These are phyloP conservation scores for Lactarius sanguifluus DNA, from an alignment of 768 basidiomycete species.

Conservation along the genomic window DNA sequence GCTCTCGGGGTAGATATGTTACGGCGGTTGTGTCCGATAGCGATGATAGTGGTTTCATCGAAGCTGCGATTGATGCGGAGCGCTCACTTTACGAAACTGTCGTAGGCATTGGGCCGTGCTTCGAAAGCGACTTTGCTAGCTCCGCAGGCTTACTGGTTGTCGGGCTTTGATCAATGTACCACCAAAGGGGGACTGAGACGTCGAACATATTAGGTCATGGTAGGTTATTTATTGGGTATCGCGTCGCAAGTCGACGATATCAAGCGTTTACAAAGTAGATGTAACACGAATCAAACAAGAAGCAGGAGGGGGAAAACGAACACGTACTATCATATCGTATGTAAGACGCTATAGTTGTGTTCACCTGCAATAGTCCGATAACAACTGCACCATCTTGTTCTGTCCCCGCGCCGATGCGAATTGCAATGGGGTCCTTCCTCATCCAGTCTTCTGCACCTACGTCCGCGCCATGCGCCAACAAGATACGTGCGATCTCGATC, in stretches of 20 bases:
- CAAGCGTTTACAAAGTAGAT: background rate
- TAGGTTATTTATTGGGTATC: background rate
- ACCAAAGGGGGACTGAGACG: too few species aligned
- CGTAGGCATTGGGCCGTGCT: background rate
- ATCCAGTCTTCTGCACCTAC: background rate
- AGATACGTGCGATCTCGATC: background rate
- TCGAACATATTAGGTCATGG: too few species aligned
- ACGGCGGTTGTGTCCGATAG: too few species aligned
- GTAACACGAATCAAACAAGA: too few species aligned
- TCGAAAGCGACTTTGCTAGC: too few species aligned
- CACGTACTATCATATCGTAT: background rate
- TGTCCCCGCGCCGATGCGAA: background rate
- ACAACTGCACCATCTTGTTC: background rate
- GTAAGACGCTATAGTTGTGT: background rate
- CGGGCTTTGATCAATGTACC: too few species aligned
- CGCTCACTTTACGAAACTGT: constrained; percentile 53
- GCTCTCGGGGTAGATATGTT: too few species aligned
- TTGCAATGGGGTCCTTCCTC: background rate
- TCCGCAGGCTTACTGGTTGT: too few species aligned
- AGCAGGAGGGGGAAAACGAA: too few species aligned
- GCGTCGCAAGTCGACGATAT: background rate
- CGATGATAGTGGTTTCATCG: too few species aligned
- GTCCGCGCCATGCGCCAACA: background rate
- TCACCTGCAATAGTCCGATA: background rate
- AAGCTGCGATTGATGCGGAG: constrained; percentile 44